A percentile compares a stretch with the other conserved stretches of the same genome.
Evolutionary conservation across 2,329 filamentous ascomycete species (phyloP).

Genomic region (Exophiala calicioides): DNA sequence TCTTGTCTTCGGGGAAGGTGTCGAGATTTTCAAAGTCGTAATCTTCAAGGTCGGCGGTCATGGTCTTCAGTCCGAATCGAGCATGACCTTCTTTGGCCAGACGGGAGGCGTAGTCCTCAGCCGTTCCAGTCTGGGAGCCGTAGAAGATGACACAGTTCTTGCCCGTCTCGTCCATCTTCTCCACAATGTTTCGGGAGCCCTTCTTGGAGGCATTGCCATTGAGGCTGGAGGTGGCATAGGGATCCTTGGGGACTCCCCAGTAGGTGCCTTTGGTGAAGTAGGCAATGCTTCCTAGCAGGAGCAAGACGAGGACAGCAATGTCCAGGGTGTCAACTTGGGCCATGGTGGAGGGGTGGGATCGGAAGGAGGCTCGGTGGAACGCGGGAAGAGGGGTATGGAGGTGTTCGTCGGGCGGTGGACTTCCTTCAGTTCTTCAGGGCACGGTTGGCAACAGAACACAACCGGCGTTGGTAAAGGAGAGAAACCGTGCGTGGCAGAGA

Average conservation of each 20-base stretch:
- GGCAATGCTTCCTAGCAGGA: constrained; percentile 83
- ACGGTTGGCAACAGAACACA: no score
- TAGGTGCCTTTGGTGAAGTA: constrained; percentile 98
- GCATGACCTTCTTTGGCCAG: constrained; percentile 97
- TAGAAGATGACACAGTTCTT: constrained; percentile 99
- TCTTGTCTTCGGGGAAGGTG: constrained; percentile 80
- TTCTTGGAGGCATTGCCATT: constrained; percentile 70
- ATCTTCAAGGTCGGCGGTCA: constrained; percentile 97
- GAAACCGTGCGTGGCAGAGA: neutral
- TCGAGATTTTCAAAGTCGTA: constrained; percentile 97
- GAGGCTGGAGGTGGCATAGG: constrained; percentile 75
- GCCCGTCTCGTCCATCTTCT: constrained; percentile 91
- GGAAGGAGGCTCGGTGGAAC: constrained; percentile 12
- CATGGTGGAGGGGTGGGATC: constrained; percentile 57
- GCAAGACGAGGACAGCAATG: constrained; percentile 81
- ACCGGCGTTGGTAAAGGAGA: no score
- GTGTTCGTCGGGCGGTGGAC: no score
- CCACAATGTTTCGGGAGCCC: constrained; percentile 83
- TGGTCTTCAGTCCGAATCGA: constrained; percentile 92
- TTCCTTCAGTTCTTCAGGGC: no score
- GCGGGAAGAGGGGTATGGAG: neutral
- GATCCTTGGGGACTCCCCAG: constrained; percentile 86
- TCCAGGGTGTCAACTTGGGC: constrained; percentile 95
- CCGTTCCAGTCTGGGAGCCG: constrained; percentile 96
- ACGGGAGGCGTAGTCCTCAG: constrained; percentile 95